Conservation (phyloP, 2,329 filamentous ascomycete species). For the Nemania sp. region DNA sequence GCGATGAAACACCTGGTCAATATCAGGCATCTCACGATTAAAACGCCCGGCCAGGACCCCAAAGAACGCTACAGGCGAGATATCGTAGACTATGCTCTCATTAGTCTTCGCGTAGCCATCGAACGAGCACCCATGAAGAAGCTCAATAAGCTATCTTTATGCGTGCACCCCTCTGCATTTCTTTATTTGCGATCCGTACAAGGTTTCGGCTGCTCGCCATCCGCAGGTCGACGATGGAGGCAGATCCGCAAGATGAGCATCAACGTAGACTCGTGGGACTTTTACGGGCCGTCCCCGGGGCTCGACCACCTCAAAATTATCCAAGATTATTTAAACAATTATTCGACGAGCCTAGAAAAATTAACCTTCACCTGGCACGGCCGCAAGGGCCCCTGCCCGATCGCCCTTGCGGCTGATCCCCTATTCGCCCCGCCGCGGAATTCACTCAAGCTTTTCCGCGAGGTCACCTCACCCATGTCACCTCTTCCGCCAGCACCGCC, state of each 20-base stretch:
- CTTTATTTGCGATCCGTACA: constrained; percentile 76
- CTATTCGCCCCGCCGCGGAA: constrained; percentile 63
- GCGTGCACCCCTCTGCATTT: constrained; percentile 75
- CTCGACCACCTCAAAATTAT: constrained; percentile 77
- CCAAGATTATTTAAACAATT: constrained; percentile 76
- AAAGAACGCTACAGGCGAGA: constrained; percentile 73
- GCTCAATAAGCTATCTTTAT: constrained; percentile 72
- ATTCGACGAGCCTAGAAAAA: constrained; percentile 68
- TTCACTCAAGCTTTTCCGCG: constrained; percentile 64
- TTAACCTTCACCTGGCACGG: constrained; percentile 80
- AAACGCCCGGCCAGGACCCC: constrained; percentile 73
- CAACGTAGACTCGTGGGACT: constrained; percentile 72
- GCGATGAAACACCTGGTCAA: constrained; percentile 71
- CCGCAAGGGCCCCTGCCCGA: constrained; percentile 71
- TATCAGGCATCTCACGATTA: constrained; percentile 74
- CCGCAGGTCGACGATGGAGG: constrained; percentile 72
- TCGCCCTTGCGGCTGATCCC: constrained; percentile 71
- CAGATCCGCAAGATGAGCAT: constrained; percentile 77
- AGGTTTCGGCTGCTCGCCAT: constrained; percentile 75
- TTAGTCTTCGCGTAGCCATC: constrained; percentile 81
- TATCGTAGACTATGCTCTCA: constrained; percentile 85
- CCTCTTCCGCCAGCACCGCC: constrained; percentile 58
- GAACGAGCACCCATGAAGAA: constrained; percentile 71
- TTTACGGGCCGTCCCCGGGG: constrained; percentile 61
- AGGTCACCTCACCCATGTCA: constrained; percentile 68